These are phyloP conservation scores for Fusarium brachygibbosum DNA, from an alignment of 2,329 filamentous ascomycete genomes.

Conservation along the genomic window DNA sequence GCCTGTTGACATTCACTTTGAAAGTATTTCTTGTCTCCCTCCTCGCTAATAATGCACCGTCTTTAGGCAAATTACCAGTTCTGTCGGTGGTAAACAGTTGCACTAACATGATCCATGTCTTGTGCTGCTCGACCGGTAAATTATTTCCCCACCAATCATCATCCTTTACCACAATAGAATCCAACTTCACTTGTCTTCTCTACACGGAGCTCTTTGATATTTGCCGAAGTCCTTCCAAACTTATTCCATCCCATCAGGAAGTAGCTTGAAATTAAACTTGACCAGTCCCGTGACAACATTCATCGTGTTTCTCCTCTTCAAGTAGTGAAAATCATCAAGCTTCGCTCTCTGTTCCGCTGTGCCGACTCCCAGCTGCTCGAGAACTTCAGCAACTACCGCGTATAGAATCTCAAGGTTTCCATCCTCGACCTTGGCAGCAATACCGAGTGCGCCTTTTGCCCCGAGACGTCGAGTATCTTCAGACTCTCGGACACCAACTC, in stretches of 20 bases:
- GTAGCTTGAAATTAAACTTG: conserved; percentile 35
- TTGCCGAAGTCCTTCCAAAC: neutral
- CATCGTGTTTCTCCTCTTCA: conserved; percentile 55
- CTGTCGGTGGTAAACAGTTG: neutral
- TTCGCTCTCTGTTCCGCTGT: conserved; percentile 47
- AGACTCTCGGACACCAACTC: conserved; percentile 57
- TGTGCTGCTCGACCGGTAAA: conserved; percentile 1
- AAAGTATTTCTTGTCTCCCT: neutral
- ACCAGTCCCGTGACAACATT: conserved; percentile 54
- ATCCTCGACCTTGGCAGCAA: conserved; percentile 64
- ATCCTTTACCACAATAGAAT: neutral
- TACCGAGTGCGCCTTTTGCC: conserved; percentile 56
- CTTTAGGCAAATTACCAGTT: conserved; percentile 29
- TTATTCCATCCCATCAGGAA: neutral
- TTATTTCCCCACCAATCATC: conserved; percentile 24
- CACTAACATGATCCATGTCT: conserved; percentile 10
- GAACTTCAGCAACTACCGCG: conserved; percentile 58
- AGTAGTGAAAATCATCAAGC: conserved; percentile 53
- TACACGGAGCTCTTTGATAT: neutral
- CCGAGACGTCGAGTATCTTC: conserved; percentile 55
- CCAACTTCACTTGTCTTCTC: neutral
- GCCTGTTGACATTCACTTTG: neutral
- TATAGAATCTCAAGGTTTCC: conserved; percentile 61
- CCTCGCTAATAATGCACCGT: neutral
- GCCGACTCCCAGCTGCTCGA: conserved; percentile 59